Evolutionary conservation across 805 yeast genomes (phyloP), one percentile per base, ranked within the genome.

Genomic region (Hanseniaspora lachancei): DNA sequence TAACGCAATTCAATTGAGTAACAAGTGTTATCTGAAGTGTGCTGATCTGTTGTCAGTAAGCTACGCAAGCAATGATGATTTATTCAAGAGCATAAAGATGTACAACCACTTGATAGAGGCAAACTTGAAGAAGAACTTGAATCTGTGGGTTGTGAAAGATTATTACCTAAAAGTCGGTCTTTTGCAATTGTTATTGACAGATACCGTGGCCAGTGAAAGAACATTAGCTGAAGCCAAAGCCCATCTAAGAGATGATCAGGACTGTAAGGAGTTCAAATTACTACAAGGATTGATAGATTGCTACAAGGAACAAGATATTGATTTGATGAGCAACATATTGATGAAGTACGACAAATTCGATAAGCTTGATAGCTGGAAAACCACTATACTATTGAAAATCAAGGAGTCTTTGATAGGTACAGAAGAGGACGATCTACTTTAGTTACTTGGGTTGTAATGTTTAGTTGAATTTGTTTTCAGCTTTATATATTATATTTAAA

Each of bases 111-210:
- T 93, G 36, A 93, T 91, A 35, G 80, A 82, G 66, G 84, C 79
- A 61, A 80, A 87, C 63, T 66, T 86, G 54, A 83, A 82, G 59
- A 88, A 84, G 68, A 80, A 78, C 60, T 73, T 89, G 59, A 79
- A 91, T 42, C 84, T 81, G 70, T 93, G 97, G 97, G 82, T 88
- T 52, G 74, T 93, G 65, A 93, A 93, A 69, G 98, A 93, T 57
- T 88, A 91, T 68, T 89, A 86, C 63, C 74, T 87, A 65, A 89
- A 89, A 72, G 81, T 86, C 54, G 81, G 86, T 29, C 74, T 93
- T 57, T 87, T 96, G 66, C 79, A 84, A 53, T 73, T 93, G 60
- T 95, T 97, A 36, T 79, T 80, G 57, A 88, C 80, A 60, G 98
- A 93, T 68, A 74, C 79, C 40, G 89, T 95, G 38, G 95, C 95